phyloP scores from a whole-genome alignment of 2,329 filamentous ascomycete genomes.

The Microdochium paspali region DNA sequence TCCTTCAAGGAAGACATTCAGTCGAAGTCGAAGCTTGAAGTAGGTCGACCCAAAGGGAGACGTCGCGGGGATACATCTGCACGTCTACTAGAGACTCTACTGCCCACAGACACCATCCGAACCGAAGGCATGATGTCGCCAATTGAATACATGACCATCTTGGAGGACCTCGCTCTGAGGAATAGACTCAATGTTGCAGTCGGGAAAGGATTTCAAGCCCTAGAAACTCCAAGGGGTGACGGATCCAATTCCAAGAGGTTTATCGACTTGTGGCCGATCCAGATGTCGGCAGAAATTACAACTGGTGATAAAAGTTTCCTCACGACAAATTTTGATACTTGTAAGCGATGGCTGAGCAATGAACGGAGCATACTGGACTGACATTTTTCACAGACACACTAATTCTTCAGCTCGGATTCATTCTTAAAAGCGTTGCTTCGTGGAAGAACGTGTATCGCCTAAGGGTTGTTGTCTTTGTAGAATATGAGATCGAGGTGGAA shows the following conservation, averaged over 20 bases:
- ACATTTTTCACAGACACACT: conserved; percentile 44
- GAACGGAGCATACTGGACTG: not conserved
- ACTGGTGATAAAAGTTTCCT: conserved; percentile 58
- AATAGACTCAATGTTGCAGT: conserved; percentile 79
- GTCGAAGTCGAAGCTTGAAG: conserved; percentile 14
- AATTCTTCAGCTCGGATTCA: conserved; percentile 81
- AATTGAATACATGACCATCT: conserved; percentile 68
- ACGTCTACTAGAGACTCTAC: conserved; percentile 42
- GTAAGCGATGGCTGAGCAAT: conserved; percentile 36
- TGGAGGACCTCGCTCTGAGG: conserved; percentile 71
- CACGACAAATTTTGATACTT: conserved; percentile 88
- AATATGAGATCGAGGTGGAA: conserved; percentile 75
- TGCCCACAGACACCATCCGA: conserved; percentile 63
- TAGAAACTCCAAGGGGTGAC: conserved; percentile 60
- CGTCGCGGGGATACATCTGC: conserved; percentile 45
- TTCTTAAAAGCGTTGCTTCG: conserved; percentile 68
- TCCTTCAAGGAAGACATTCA: conserved; percentile 43
- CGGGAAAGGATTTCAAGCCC: conserved; percentile 67
- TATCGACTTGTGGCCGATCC: conserved; percentile 86
- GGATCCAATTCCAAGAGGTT: conserved; percentile 59
- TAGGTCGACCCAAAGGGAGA: conserved; percentile 14
- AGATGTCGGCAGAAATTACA: conserved; percentile 80
- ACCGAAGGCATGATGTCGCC: conserved; percentile 60
- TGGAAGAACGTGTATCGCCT: conserved; percentile 69
- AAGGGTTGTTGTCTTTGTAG: conserved; percentile 78